Evolutionary conservation across 352 stramenopile genomes (phyloP), one percentile per base, ranked within the genome.

Genomic region (Blastocystis sp.): DNA sequence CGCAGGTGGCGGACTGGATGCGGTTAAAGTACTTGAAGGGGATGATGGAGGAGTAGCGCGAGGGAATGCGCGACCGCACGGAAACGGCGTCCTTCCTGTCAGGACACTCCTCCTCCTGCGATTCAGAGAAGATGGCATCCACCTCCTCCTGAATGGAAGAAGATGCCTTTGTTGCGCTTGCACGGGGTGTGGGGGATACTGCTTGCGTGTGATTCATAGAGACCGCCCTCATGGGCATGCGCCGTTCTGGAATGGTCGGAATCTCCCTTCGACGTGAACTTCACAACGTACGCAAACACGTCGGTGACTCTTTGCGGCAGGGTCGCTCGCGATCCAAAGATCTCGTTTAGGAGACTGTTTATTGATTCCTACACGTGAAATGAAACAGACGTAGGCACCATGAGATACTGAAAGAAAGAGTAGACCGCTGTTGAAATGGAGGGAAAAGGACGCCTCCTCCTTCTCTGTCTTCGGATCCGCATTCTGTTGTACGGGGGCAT

Each of bases 11-110:
- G 3, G 71, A 81, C 14, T 81, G 71, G 38, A 81, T 81, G 11
- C 71, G 71, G 59, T 81, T 81, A 34, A 81, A 81, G 24, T 40
- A 68, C 40, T 81, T 34, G 71, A 66, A 81, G 43, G 71, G 71
- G 48, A 81, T 81, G 6, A 68, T 63, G 19, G 62, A 24, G n/a
- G 45, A 66, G 57, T 81, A 81, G 21, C 62, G n/a, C 19, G 14
- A 40, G 7, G 43, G 45, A 4, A 81, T 14, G 0, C 38, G n/a
- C 11, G 43, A 59, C 2, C 66, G 71, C 1, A 64, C 45, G 21
- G 40, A 34, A 17, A 81, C 24, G 1, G 66, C 1, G 38, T 48
- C 45, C 1, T n/a, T 4, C 10, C 2, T 60, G 48, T 57, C 48
- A 7, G 6, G 48, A 65, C 24, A 0, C 7, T 19, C 10, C 24